A percentile compares a stretch with the other conserved stretches of the same genome.
Evolutionary conservation across 2,329 filamentous ascomycete species (phyloP).

Genomic region (Fusarium marasasianum): DNA sequence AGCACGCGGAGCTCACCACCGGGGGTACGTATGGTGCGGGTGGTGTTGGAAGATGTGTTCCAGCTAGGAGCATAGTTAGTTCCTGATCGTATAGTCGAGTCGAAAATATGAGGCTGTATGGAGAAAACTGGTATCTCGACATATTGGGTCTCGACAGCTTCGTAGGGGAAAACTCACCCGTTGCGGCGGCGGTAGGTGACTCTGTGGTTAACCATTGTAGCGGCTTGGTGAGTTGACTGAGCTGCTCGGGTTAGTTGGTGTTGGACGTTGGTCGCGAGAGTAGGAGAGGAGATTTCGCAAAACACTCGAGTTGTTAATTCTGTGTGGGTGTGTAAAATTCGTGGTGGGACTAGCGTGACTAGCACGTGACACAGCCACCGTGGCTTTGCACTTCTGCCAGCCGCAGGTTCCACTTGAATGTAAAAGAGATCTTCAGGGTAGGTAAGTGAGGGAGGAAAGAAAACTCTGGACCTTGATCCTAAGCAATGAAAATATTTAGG

Average conservation of each 20-base stretch:
- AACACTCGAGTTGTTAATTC: slow-evolving; percentile 1
- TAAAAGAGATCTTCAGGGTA: no score
- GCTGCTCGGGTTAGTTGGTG: slow-evolving; percentile 35
- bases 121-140: neutral
- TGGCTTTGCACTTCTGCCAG: neutral
- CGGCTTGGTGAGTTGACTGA: slow-evolving; percentile 44
- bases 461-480: neutral
- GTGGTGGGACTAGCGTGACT: neutral
- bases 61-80: slow-evolving; percentile 67
- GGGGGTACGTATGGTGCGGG: slow-evolving; percentile 94
- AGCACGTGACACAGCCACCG: neutral
- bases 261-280: slow-evolving; percentile 41
- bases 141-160: slow-evolving; percentile 4
- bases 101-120: slow-evolving; percentile 6
- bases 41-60: slow-evolving; percentile 98
- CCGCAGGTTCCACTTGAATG: neutral
- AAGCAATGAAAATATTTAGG: neutral
- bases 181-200: slow-evolving; percentile 80
- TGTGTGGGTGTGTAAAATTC: slow-evolving; percentile 9
- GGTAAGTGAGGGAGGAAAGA: neutral
- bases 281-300: slow-evolving; percentile 49
- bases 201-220: slow-evolving; percentile 68
- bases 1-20: slow-evolving; percentile 95
- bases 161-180: slow-evolving; percentile 67
- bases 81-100: slow-evolving; percentile 14